phyloP scores from a whole-genome alignment of 257 asterid genomes.

The Nicotiana sylvestris region DNA sequence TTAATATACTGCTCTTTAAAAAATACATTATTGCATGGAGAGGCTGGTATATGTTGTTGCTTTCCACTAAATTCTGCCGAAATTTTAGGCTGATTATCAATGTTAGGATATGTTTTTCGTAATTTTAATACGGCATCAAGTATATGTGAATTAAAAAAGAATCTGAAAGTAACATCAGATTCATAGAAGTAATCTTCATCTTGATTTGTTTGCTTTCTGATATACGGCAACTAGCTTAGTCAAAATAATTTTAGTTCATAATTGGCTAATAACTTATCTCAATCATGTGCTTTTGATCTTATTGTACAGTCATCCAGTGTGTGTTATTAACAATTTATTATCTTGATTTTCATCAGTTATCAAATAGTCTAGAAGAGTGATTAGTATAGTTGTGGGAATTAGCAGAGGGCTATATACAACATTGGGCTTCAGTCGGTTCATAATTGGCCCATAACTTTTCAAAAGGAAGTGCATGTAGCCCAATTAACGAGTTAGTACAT shows the following conservation, averaged over 20 bases:
- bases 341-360: neutral
- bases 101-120: neutral
- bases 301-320: neutral
- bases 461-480: neutral
- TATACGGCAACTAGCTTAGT: neutral
- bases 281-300: neutral
- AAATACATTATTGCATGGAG: too few relatives aligned
- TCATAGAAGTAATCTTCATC: neutral
- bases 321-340: neutral
- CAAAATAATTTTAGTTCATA: neutral
- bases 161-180: neutral
- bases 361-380: neutral
- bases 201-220: neutral
- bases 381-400: neutral
- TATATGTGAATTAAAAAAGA: neutral
- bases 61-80: neutral
- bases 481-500: too few relatives aligned
- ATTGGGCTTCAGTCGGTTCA: neutral
- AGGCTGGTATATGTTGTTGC: neutral
- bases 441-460: neutral
- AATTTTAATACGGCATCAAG: neutral
- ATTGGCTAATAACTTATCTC: neutral
- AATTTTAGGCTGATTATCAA: neutral
- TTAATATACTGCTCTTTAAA: neutral
- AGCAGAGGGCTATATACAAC: neutral